Evolutionary conservation across 2,329 filamentous ascomycete species (phyloP), one percentile per base, ranked within the genome.

Genomic region (Aspergillus chevalieri): DNA sequence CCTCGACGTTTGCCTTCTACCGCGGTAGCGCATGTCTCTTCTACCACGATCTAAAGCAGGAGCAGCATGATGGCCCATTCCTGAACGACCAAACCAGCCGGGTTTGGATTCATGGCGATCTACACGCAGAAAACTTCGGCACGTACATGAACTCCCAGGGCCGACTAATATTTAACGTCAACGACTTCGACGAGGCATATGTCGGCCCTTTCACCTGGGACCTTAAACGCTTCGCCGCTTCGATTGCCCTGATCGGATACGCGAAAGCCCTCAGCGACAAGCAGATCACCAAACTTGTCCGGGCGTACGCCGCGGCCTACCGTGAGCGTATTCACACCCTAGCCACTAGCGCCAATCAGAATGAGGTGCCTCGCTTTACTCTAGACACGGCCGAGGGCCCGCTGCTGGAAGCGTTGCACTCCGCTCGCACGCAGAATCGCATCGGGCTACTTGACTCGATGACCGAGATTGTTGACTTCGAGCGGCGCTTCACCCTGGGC

Each of bases 81-180:
- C 49, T 57, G 7, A 34, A 54, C 41, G 49, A 48, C 6, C 26
- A 49, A 19, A 54, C 55, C 33, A 47, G 49, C 41, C 51, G 46
- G 2, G 50, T 57, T 46, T 57, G 55, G 55, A 56, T 57, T 36
- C 55, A 56, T 41, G 55, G 55, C 5, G 55, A 57, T 34, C 51
- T 57, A 10, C 55, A 57, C 46, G 55, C 55, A 2, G 55, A 57
- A 44, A 57, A 57, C 45, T 57, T 57, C 19, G 55, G 55, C 49
- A 56, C 55, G 2, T 57, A 56, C 39, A 57, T 57, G 55, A 52
- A 57, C 45, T 54, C 54, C 12, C 24, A 57, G 34, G 55, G 55
- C n/a, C 52, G 51, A 4, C 42, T 57, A 21, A 50, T 57, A 22
- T 57, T 57, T 49, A 56, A 57, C 46, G 55, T 57, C 19, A 57